A percentile compares a stretch with the other conserved stretches of the same genome.
phyloP scores from a whole-genome alignment of 75 land plant species.

The Selaginella moellendorffii region DNA sequence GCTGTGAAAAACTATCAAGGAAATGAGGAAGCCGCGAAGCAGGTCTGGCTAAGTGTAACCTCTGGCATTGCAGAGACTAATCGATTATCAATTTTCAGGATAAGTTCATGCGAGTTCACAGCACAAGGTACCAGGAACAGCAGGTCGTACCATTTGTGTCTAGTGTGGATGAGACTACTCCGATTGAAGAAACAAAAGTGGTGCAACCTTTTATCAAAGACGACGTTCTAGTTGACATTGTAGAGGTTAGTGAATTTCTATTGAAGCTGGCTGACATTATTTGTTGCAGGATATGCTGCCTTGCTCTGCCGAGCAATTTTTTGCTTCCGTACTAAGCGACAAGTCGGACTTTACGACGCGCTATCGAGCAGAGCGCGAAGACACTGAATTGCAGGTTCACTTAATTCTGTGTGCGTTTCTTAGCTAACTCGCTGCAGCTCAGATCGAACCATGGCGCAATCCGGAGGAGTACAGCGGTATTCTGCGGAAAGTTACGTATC shows the following conservation, averaged over 20 bases:
- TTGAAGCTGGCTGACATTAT: no score
- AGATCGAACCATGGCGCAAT: constrained; percentile 82
- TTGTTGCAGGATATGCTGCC: constrained; percentile 63
- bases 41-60: constrained; percentile 12
- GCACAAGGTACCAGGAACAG: background rate
- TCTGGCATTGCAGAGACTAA: background rate
- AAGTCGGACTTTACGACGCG: constrained; percentile 48
- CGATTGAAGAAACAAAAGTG: constrained; percentile 12
- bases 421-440: constrained; percentile 11
- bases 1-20: constrained; percentile 45
- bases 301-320: constrained; percentile 72
- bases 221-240: constrained; percentile 51
- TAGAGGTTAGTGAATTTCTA: constrained; percentile 31
- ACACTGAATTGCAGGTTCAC: constrained; percentile 51
- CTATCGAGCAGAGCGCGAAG: constrained; percentile 49
- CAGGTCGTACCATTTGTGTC: constrained; percentile 19
- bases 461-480: constrained; percentile 87
- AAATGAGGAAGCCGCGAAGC: constrained; percentile 59
- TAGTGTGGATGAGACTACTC: constrained; percentile 6
- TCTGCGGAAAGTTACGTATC: constrained; percentile 67
- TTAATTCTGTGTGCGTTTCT: background rate
- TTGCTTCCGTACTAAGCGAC: constrained; percentile 40
- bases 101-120: constrained; percentile 6
- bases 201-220: constrained; percentile 73
- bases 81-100: constrained; percentile 11